phyloP scores from a whole-genome alignment of 2,329 filamentous ascomycete genomes.

The Sporothrix curviconia region DNA sequence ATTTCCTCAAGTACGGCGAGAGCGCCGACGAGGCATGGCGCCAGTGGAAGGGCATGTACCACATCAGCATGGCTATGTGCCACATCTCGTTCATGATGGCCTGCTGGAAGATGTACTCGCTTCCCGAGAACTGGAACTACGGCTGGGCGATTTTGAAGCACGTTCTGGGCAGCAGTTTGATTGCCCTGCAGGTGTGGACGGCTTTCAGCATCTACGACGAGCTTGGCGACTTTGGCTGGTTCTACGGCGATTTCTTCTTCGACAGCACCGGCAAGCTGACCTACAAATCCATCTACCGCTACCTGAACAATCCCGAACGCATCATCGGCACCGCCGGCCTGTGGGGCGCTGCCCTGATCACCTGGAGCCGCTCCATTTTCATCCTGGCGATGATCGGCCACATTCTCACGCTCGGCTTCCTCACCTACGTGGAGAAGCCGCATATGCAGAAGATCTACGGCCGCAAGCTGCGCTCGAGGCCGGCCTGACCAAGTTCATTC shows the following conservation, averaged over 20 bases:
- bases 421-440: conserved; percentile 88
- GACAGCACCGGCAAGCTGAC: conserved; percentile 82
- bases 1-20: conserved; percentile 96
- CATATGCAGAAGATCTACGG: conserved; percentile 99
- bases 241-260: conserved; percentile 98
- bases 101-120: conserved; percentile 91
- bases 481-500: conserved; percentile 85
- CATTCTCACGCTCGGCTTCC: conserved; percentile 75
- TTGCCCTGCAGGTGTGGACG: conserved; percentile 88
- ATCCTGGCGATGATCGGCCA: conserved; percentile 81
- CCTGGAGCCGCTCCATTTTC: conserved; percentile 80
- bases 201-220: conserved; percentile 90
- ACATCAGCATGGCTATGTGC: conserved; percentile 85
- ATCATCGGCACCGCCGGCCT: conserved; percentile 90
- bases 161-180: conserved; percentile 71
- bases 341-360: conserved; percentile 91
- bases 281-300: conserved; percentile 96
- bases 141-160: conserved; percentile 83
- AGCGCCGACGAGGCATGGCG: conserved; percentile 86
- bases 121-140: conserved; percentile 81
- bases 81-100: conserved; percentile 84
- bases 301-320: conserved; percentile 94
- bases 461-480: conserved; percentile 73
- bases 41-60: conserved; percentile 95
- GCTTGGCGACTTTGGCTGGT: conserved; percentile 96